Evolutionary conservation across 1,284 basidiomycete genomes (phyloP).

Genomic region (Meira miltonrushii): DNA sequence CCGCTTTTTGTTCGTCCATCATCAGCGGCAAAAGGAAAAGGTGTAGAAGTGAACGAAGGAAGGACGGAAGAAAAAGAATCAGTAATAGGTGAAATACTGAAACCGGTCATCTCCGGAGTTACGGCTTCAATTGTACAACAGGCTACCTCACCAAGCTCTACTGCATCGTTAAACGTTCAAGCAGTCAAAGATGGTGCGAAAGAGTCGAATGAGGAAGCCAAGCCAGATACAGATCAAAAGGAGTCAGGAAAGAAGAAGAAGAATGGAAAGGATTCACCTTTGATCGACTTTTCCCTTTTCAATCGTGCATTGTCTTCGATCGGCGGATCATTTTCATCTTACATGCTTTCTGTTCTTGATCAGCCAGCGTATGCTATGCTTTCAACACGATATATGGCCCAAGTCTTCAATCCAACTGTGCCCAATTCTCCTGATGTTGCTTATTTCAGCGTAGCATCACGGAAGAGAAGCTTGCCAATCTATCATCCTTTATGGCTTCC

Average conservation of each 20-base stretch:
- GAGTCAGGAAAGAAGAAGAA: slow-evolving; percentile 11
- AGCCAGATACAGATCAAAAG: background rate
- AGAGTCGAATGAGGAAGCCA: background rate
- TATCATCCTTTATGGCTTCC: slow-evolving; percentile 97
- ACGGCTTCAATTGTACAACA: background rate
- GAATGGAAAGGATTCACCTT: slow-evolving; percentile 3
- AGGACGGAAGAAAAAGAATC: slow-evolving; percentile 23
- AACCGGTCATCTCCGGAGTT: background rate
- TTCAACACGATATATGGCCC: slow-evolving; percentile 75
- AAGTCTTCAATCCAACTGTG: slow-evolving; percentile 84
- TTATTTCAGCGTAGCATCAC: slow-evolving; percentile 85
- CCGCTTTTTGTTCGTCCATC: slow-evolving; percentile 38
- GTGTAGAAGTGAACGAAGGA: slow-evolving; percentile 14
- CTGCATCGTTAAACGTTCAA: background rate
- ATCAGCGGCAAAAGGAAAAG: slow-evolving; percentile 10
- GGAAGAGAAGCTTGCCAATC: slow-evolving; percentile 67
- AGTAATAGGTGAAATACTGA: slow-evolving; percentile 17
- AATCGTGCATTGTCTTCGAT: slow-evolving; percentile 54
- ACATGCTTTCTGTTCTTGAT: slow-evolving; percentile 86
- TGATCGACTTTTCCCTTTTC: slow-evolving; percentile 22
- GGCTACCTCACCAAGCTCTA: background rate
- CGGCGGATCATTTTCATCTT: slow-evolving; percentile 74
- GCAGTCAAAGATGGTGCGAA: background rate
- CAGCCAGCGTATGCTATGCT: slow-evolving; percentile 95
- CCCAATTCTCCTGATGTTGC: slow-evolving; percentile 76